A percentile compares a stretch with the other conserved stretches of the same genome.
Evolutionary conservation across 768 basidiomycete genomes (phyloP).

Genomic region (Collybiopsis luxurians): DNA sequence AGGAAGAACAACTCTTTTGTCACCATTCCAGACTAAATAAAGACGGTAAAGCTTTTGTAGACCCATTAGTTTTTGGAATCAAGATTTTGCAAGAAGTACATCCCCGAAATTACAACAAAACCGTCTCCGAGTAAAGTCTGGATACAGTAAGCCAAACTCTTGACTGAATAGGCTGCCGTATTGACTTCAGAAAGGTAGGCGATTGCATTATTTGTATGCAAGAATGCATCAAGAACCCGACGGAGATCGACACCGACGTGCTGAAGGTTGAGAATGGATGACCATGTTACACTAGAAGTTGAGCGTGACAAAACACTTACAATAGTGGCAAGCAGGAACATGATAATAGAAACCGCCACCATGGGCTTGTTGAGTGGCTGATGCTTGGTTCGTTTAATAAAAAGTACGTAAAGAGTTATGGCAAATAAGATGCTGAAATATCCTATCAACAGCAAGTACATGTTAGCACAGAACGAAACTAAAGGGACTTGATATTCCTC

Average conservation of each 20-base stretch:
- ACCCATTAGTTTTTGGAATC: background rate
- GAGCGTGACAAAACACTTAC: background rate
- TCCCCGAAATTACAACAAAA: background rate
- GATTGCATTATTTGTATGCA: background rate
- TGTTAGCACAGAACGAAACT: background rate
- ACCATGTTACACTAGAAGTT: background rate
- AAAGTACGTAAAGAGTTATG: background rate
- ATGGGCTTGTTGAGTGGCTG: background rate
- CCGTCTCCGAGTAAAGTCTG: background rate
- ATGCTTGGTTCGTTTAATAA: background rate
- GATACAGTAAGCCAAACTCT: background rate
- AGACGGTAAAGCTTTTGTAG: conserved; percentile 6
- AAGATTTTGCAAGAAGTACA: background rate
- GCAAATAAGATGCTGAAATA: background rate
- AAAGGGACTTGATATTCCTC: background rate
- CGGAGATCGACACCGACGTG: background rate
- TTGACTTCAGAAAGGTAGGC: background rate
- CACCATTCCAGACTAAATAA: conserved; percentile 13
- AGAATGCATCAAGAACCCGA: background rate
- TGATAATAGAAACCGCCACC: background rate
- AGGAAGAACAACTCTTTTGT: conserved; percentile 11
- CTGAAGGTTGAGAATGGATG: background rate
- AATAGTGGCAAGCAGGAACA: background rate
- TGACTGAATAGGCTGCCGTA: background rate
- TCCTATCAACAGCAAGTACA: background rate